phyloP scores from a whole-genome alignment of 805 yeast genomes.

The Cyberlindnera mississippiensis region DNA sequence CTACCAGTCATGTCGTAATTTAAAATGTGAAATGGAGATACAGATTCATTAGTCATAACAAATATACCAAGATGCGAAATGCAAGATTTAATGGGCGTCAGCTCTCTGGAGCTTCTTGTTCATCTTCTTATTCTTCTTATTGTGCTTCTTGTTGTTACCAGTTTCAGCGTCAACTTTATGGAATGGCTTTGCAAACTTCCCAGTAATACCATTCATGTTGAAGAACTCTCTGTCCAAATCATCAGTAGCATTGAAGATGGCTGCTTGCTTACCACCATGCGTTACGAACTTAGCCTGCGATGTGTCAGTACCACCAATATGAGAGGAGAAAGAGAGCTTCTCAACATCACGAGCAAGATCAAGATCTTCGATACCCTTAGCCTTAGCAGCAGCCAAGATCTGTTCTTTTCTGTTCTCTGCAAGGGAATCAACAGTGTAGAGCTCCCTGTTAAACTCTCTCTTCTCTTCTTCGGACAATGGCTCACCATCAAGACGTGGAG shows the following conservation, averaged over 20 bases:
- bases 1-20: no score
- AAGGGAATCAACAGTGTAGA: constrained; percentile 60
- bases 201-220: constrained; percentile 58
- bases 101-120: constrained; percentile 14
- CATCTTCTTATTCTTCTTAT: constrained; percentile 65
- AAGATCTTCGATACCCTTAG: constrained; percentile 50
- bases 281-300: constrained; percentile 49
- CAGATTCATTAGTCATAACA: constrained; percentile 8
- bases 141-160: constrained; percentile 54
- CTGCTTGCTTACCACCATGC: constrained; percentile 83
- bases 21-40: no score
- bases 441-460: constrained; percentile 66
- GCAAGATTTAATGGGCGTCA: constrained; percentile 2
- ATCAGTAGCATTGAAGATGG: constrained; percentile 70
- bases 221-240: constrained; percentile 87
- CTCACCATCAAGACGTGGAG: constrained; percentile 57
- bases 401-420: constrained; percentile 75
- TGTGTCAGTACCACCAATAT: constrained; percentile 49
- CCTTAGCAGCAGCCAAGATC: constrained; percentile 56
- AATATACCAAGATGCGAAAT: neutral
- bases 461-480: constrained; percentile 49
- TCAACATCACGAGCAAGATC: constrained; percentile 68
- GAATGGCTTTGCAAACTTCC: constrained; percentile 67
- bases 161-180: constrained; percentile 46
- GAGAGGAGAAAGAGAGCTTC: constrained; percentile 75